Conservation (phyloP, 1,284 basidiomycete genomes). For the Athelia sp. region DNA sequence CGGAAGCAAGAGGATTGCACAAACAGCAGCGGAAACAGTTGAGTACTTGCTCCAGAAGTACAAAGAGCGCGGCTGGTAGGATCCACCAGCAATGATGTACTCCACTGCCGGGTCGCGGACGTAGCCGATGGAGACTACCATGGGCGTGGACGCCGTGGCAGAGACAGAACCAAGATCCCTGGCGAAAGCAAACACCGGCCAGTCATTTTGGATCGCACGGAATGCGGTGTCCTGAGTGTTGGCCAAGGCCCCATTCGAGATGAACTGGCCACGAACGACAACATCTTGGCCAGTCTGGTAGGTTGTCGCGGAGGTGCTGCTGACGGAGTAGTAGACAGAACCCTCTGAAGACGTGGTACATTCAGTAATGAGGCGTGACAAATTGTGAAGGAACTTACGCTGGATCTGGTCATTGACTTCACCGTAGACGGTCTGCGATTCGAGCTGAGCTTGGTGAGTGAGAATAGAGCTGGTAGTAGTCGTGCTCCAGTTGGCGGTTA, state of each 20-base stretch:
- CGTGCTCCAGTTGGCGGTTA: conserved; percentile 36
- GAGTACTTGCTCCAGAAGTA: conserved; percentile 51
- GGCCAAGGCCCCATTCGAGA: conserved; percentile 45
- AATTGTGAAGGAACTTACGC: conserved; percentile 34
- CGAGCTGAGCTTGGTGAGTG: conserved; percentile 56
- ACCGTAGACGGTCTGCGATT: conserved; percentile 37
- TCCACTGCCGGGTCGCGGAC: conserved; percentile 54
- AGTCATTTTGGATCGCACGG: conserved; percentile 52
- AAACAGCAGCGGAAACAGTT: conserved; percentile 36
- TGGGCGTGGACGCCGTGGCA: conserved; percentile 23
- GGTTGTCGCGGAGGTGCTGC: conserved; percentile 42
- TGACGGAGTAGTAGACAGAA: conserved; percentile 55
- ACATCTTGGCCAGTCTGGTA: conserved; percentile 59
- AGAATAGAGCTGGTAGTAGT: conserved; percentile 41
- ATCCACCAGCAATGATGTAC: conserved; percentile 47
- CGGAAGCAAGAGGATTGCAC: conserved; percentile 12
- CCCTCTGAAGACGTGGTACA: conserved; percentile 41
- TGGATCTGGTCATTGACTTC: conserved; percentile 58
- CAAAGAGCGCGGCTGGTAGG: conserved; percentile 37
- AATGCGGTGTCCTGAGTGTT: conserved; percentile 56
- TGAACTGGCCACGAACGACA: conserved; percentile 50
- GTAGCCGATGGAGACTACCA: conserved; percentile 53
- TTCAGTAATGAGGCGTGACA: background rate
- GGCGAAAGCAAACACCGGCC: conserved; percentile 64
- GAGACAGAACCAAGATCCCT: conserved; percentile 46